Conservation (phyloP, 345 rosid genomes). For the Moringa oleifera region DNA sequence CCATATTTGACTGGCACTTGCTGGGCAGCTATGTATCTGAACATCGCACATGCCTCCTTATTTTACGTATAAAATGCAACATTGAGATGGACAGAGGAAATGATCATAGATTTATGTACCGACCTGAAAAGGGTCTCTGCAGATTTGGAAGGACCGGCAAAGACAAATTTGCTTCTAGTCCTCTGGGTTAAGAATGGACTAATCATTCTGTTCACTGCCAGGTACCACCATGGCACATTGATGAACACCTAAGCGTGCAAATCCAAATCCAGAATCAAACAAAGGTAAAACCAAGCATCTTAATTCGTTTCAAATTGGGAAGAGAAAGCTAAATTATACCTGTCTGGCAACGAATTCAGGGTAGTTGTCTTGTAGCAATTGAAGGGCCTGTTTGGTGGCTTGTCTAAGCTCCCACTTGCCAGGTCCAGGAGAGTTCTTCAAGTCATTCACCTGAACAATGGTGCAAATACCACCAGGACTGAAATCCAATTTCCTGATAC, state of each 20-base stretch:
- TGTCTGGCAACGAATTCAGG: conserved; percentile 37
- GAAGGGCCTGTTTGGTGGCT: conserved; percentile 34
- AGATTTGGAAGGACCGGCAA: conserved; percentile 34
- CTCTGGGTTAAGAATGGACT: conserved; percentile 33
- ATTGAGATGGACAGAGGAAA: neutral
- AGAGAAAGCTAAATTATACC: conserved; percentile 11
- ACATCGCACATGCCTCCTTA: neutral
- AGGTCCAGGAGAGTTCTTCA: conserved; percentile 35
- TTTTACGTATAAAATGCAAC: too few species aligned
- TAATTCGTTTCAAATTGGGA: neutral
- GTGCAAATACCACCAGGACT: conserved; percentile 24
- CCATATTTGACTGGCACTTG: conserved; percentile 32
- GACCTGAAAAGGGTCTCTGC: conserved; percentile 32
- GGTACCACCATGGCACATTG: conserved; percentile 41
- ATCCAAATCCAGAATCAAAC: neutral
- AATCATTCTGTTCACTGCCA: conserved; percentile 28
- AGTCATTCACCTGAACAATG: conserved; percentile 30
- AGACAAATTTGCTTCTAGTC: conserved; percentile 34
- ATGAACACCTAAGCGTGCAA: conserved; percentile 24
- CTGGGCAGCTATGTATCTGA: conserved; percentile 29
- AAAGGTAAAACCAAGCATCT: neutral
- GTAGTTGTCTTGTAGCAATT: conserved; percentile 32
- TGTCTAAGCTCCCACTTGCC: conserved; percentile 28
- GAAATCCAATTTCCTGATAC: conserved; percentile 30
- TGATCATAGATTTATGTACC: neutral